Conservation (phyloP, 257 asterid genomes). For the Solanum medicagineum region DNA sequence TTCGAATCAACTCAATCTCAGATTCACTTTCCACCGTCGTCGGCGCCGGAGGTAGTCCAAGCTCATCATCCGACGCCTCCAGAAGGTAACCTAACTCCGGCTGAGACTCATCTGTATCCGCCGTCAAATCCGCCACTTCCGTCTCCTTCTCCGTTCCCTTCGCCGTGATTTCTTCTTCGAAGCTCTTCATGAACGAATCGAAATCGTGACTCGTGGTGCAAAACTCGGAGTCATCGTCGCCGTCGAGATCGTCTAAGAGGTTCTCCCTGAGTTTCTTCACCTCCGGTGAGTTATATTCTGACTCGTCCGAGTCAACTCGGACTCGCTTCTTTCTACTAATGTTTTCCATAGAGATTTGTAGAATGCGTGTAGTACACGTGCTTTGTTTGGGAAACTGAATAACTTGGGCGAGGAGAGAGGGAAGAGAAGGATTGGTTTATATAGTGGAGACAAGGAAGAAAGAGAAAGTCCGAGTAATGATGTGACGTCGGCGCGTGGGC, state of each 20-base stretch:
- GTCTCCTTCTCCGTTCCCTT: not conserved
- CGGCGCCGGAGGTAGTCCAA: conserved; percentile 59
- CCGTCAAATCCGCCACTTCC: conserved; percentile 20
- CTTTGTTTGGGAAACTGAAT: not conserved
- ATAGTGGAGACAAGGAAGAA: conserved; percentile 24
- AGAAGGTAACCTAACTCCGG: conserved; percentile 52
- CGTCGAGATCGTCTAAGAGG: conserved; percentile 45
- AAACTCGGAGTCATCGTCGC: conserved; percentile 33
- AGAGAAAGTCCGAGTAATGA: not conserved
- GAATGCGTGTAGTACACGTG: not conserved
- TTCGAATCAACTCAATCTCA: conserved; percentile 25
- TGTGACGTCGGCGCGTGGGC: conserved; percentile 29
- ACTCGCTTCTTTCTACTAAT: conserved; percentile 29
- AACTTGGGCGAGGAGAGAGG: not conserved
- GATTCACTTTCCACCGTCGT: conserved; percentile 1
- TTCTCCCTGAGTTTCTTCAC: conserved; percentile 62
- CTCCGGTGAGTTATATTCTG: conserved; percentile 39
- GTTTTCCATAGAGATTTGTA: conserved; percentile 25
- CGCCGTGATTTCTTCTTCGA: conserved; percentile 51
- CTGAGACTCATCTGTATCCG: conserved; percentile 41
- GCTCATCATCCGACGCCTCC: conserved; percentile 76
- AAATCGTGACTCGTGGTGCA: conserved; percentile 34
- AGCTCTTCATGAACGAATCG: conserved; percentile 75
- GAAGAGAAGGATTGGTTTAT: not conserved
- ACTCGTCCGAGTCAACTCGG: conserved; percentile 28